Evolutionary conservation across 2,329 filamentous ascomycete genomes (phyloP).

Genomic region (Metarhizium rileyi): DNA sequence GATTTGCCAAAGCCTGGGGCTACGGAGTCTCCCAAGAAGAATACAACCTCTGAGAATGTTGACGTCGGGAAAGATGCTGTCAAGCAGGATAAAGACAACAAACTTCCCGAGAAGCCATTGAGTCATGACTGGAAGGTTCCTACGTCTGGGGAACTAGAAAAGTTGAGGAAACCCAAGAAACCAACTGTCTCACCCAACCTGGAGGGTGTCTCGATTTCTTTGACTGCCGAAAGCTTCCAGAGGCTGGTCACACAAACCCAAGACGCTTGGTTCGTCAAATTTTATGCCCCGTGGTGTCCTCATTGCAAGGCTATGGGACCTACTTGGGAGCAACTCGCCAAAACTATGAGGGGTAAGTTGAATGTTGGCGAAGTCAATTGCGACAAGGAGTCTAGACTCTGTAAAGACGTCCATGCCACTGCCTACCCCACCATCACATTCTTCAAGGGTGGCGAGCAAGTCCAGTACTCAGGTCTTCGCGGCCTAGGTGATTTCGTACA

Average conservation of each 20-base stretch:
- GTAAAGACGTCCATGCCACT: slow-evolving; percentile 74
- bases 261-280: slow-evolving; percentile 97
- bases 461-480: slow-evolving; percentile 86
- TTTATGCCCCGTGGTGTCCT: slow-evolving; percentile 94
- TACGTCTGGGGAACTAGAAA: slow-evolving; percentile 19
- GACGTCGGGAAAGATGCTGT: slow-evolving; percentile 8
- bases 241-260: slow-evolving; percentile 74
- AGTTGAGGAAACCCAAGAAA: slow-evolving; percentile 35
- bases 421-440: slow-evolving; percentile 87
- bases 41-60: slow-evolving; percentile 19
- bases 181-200: slow-evolving; percentile 55
- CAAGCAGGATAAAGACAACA: background rate
- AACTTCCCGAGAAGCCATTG: slow-evolving; percentile 16
- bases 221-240: slow-evolving; percentile 82
- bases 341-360: slow-evolving; percentile 80
- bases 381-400: slow-evolving; percentile 74
- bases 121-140: slow-evolving; percentile 20
- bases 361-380: slow-evolving; percentile 97
- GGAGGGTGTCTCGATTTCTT: slow-evolving; percentile 60
- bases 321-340: slow-evolving; percentile 80
- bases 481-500: slow-evolving; percentile 83
- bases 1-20: slow-evolving; percentile 64
- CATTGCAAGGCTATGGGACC: slow-evolving; percentile 92
- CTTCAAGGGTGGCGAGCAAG: slow-evolving; percentile 83
- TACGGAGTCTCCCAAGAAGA: slow-evolving; percentile 31